phyloP scores from a whole-genome alignment of 2,329 filamentous ascomycete genomes.

The Lomentospora prolificans region DNA sequence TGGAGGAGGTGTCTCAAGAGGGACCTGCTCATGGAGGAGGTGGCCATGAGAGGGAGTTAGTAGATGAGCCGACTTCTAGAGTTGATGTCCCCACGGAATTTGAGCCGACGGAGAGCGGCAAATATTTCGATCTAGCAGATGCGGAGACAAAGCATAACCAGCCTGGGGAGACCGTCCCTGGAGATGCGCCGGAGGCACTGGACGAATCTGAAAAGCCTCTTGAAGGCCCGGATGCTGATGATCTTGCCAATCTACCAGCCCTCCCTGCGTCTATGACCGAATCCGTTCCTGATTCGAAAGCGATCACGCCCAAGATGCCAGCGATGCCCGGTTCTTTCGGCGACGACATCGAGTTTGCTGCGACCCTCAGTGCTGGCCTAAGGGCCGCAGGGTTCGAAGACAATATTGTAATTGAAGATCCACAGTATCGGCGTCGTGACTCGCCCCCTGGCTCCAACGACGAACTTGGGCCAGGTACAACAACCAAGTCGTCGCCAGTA shows the following conservation, averaged over 20 bases:
- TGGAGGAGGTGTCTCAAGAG: no score
- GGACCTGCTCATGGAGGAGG: no score
- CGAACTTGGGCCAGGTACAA: conserved; percentile 30
- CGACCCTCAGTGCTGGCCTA: conserved; percentile 58
- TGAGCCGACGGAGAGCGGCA: no score
- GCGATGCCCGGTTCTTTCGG: conserved; percentile 52
- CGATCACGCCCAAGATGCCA: neutral
- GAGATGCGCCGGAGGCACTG: no score
- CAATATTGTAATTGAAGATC: conserved; percentile 59
- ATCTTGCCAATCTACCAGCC: neutral
- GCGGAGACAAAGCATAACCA: no score
- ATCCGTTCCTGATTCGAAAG: conserved; percentile 1
- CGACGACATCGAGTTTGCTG: conserved; percentile 60
- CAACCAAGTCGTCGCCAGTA: neutral
- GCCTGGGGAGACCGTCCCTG: no score
- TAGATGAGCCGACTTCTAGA: no score
- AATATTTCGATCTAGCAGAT: no score
- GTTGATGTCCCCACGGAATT: no score
- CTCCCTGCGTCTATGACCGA: neutral
- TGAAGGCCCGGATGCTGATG: neutral
- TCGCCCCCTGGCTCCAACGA: conserved; percentile 54
- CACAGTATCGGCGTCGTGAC: conserved; percentile 50
- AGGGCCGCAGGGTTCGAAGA: conserved; percentile 62
- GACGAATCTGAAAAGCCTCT: neutral
- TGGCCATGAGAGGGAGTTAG: no score